phyloP scores from a whole-genome alignment of 768 basidiomycete genomes.

The Lactifluus pinguis region DNA sequence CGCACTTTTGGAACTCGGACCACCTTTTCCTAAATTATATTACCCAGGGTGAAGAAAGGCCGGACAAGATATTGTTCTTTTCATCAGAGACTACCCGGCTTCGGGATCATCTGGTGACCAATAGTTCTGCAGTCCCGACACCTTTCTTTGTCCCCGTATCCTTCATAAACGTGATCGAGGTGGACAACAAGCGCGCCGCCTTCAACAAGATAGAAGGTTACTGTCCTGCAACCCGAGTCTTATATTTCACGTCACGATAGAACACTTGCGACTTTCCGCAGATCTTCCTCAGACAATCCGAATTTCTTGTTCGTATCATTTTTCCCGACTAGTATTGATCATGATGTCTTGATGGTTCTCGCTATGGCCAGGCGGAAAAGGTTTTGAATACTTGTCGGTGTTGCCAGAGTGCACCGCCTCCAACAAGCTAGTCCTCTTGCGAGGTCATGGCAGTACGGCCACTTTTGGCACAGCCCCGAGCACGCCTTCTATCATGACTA shows the following conservation, averaged over 20 bases:
- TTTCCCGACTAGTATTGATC: neutral
- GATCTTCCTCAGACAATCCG: constrained; percentile 7
- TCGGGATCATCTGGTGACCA: constrained; percentile 2
- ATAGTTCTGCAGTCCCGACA: neutral
- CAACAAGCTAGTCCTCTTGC: constrained; percentile 57
- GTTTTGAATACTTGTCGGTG: constrained; percentile 42
- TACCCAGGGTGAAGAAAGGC: constrained; percentile 2
- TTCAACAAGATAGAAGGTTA: constrained; percentile 13
- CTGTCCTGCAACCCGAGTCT: neutral
- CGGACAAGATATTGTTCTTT: constrained; percentile 10
- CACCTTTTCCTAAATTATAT: constrained; percentile 9
- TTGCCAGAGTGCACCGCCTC: constrained; percentile 51
- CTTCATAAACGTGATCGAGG: constrained; percentile 14
- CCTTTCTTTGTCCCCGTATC: too few species aligned
- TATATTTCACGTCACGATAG: neutral
- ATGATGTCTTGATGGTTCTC: neutral
- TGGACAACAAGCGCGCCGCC: constrained; percentile 7
- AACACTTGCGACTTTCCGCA: constrained; percentile 9
- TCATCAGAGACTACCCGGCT: constrained; percentile 2
- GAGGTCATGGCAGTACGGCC: constrained; percentile 32
- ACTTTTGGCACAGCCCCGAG: constrained; percentile 36
- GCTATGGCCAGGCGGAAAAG: constrained; percentile 41
- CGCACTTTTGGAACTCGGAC: constrained; percentile 14
- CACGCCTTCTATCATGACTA: constrained; percentile 38
- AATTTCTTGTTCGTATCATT: constrained; percentile 12